Evolutionary conservation across 495 filamentous ascomycete species (phyloP), one percentile per base, ranked within the genome.

Genomic region (Trichoderma erinaceum): DNA sequence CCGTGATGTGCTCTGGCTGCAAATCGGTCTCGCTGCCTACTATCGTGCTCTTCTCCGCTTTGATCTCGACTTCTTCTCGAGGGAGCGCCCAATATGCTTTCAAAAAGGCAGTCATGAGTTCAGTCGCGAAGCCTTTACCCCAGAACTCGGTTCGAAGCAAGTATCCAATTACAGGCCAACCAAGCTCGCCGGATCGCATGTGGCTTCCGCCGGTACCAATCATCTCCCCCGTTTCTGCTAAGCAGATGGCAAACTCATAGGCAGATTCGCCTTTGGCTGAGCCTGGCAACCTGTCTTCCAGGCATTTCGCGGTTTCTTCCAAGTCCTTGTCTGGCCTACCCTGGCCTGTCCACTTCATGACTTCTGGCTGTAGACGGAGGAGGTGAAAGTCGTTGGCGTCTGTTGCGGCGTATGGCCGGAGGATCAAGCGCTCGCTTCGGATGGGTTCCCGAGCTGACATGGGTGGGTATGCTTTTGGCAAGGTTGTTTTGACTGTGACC

Each of bases 131-230:
- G 41, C 82, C 82, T 67, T 70, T 74, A 0, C 81, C 81, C 81
- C 82, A 85, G 41, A 41, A 50, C 68, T 82, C 79, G 48, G 68
- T 73, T 41, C 69, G 71, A 32, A 85, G 68, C 72, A 83, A 81
- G 68, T 83, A 85, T 18, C 83, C 83, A 15, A 83, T 65, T 71
- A 81, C 81, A 2, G 81, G 82, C 80, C 80, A 82, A 12, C 79
- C 78, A 11, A 77, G 67, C 23, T 25, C 43, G 32, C 52, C 67
- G 21, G 32, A 10, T n/a, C 38, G 41, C 11, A 65, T 69, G 58
- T 78, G 75, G 16, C 68, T 69, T 10, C 79, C 78, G 23, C 79
- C 79, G n/a, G 74, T 68, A 3, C 80, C 80, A 52, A 82, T 76
- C 10, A 81, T 21, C 69, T 79, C 73, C 15, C 74, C 76, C 27